Evolutionary conservation across 768 basidiomycete species (phyloP).

Genomic region (Pisolithus sp.): DNA sequence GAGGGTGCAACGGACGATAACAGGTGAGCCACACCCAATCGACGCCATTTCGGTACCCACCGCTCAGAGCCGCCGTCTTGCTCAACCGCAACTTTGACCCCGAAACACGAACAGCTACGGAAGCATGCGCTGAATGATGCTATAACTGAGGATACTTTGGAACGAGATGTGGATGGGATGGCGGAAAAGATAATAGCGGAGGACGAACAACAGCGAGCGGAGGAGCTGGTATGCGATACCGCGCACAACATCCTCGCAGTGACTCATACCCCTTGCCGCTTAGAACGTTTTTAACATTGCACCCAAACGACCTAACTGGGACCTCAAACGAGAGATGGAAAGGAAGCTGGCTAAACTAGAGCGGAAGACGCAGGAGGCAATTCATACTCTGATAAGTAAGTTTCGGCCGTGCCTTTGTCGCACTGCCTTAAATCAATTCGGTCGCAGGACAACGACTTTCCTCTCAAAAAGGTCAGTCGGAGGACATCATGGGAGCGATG

Average conservation of each 20-base stretch:
- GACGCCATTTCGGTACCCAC: conserved; percentile 9
- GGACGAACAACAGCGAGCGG: conserved; percentile 76
- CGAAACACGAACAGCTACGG: conserved; percentile 68
- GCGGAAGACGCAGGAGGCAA: conserved; percentile 83
- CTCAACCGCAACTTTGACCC: conserved; percentile 87
- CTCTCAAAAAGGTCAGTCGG: conserved; percentile 70
- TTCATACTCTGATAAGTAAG: conserved; percentile 90
- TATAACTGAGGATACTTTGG: conserved; percentile 76
- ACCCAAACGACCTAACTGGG: conserved; percentile 95
- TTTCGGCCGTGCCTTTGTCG: conserved; percentile 8
- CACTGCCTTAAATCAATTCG: conserved; percentile 2
- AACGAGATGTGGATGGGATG: conserved; percentile 76
- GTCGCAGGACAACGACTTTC: conserved; percentile 68
- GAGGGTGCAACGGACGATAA: conserved; percentile 40
- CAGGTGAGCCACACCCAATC: conserved; percentile 31
- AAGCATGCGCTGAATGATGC: conserved; percentile 56
- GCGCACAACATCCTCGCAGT: not conserved
- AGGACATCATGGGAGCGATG: conserved; percentile 81
- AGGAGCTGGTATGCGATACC: conserved; percentile 68
- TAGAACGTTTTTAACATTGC: conserved; percentile 97
- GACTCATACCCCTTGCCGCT: not conserved
- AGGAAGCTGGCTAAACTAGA: conserved; percentile 87
- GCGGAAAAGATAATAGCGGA: conserved; percentile 81
- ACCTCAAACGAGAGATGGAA: conserved; percentile 89
- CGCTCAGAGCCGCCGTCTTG: conserved; percentile 42